Percentiles rank a stretch among this genome's conserved stretches.
Conservation (phyloP, 2,329 filamentous ascomycete species). For the Ascochyta fabae region DNA sequence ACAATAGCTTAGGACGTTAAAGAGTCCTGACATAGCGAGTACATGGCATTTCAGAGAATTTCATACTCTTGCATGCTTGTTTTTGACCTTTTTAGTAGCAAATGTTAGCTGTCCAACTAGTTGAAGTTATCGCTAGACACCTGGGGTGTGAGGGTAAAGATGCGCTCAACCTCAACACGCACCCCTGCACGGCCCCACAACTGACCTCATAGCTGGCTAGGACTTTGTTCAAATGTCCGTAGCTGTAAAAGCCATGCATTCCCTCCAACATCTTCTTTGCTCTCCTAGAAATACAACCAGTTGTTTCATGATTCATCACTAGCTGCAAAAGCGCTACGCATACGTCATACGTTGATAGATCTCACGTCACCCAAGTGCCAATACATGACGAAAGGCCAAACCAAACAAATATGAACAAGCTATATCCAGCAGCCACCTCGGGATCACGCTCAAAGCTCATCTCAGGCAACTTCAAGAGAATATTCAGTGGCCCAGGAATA, state of each 20-base stretch:
- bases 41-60: too few species aligned
- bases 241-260: not conserved
- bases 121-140: too few species aligned
- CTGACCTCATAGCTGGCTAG: slow-evolving; percentile 4
- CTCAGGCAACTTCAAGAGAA: slow-evolving; percentile 23
- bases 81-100: too few species aligned
- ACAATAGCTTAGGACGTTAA: too few species aligned
- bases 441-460: slow-evolving; percentile 12
- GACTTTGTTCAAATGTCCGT: not conserved
- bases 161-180: not conserved
- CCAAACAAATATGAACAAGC: not conserved
- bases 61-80: too few species aligned
- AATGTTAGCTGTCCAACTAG: too few species aligned
- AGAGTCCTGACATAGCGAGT: too few species aligned
- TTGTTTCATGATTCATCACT: slow-evolving; percentile 3
- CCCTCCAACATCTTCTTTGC: not conserved
- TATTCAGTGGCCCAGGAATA: slow-evolving; percentile 29
- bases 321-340: not conserved
- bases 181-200: not conserved
- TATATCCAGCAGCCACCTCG: slow-evolving; percentile 6
- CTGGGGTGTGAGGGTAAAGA: too few species aligned
- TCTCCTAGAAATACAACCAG: not conserved
- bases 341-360: slow-evolving; percentile 3
- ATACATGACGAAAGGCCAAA: not conserved
- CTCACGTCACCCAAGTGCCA: not conserved